Base-by-base conservation (phyloP, 2,329 filamentous ascomycete genomes). In the Emergomyces orientalis region DNA sequence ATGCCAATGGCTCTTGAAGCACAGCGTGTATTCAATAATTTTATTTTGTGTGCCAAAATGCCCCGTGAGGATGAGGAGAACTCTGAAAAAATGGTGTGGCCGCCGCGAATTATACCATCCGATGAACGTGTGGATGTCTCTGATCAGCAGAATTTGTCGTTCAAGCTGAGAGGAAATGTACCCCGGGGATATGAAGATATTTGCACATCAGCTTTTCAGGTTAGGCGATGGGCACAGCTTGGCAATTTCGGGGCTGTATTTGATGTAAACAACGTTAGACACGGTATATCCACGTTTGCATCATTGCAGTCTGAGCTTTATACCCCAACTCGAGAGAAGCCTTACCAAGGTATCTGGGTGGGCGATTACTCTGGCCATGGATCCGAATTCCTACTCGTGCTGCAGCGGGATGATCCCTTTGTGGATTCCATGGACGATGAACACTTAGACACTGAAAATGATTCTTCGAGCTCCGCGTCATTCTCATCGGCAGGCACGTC, bases 341-440 rank as follows among this genome's bases (percentile, higher is more conserved):
- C 91, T 0, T 97, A 87, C 79, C 86, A 91, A 66, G 93, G 93
- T 0, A 90, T 99, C 37, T 97, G 90, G 89, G 88, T 91, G 19
- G 92, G 92, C 0, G 92, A 97, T 72, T 97, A 96, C 70, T 88
- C 86, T 32, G 86, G 85, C 0, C 92, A 97, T 69, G 91, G 92
- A 0, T 92, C 88, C 73, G 93, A 97, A 74, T 96, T 97, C 62
- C 71, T 97, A 4, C 79, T 95, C 14, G 79, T 97, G 55, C 80
- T 91, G 68, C 94, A 99, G 71, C 86, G 86, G 0, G 86, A 88
- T 49, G 39, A 9, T 32, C 27, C 51, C 9, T 19, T 51, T 6
- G 25, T 27, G 13, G 11, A 17, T 25, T 34, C 19, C 5, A 17
- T 30, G 14, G 41, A 47, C 25, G 27, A 47, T 30, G 27, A 45